These are phyloP conservation scores for Sporothrix brunneoviolacea DNA, from an alignment of 2,329 filamentous ascomycete species.

Conservation along the genomic window DNA sequence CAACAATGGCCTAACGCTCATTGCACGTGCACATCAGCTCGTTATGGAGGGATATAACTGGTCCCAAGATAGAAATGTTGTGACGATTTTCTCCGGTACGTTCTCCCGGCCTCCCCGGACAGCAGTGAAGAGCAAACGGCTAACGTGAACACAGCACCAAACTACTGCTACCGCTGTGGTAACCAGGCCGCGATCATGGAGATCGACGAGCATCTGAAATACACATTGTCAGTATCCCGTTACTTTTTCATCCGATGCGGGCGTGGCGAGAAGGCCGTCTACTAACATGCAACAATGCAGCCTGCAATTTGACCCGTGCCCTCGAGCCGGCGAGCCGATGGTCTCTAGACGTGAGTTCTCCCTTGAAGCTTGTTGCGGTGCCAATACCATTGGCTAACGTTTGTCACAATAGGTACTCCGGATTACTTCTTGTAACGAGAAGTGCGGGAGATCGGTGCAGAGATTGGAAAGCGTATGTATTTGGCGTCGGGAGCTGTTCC, in stretches of 20 bases:
- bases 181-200: conserved; percentile 99
- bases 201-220: conserved; percentile 98
- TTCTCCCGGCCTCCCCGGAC: conserved; percentile 7
- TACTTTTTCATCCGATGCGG: neutral
- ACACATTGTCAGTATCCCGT: conserved; percentile 64
- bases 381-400: too few species aligned
- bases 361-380: too few species aligned
- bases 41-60: conserved; percentile 99
- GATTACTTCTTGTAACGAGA: conserved; percentile 13
- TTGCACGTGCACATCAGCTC: conserved; percentile 93
- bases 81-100: conserved; percentile 94
- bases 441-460: too few species aligned
- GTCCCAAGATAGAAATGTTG: conserved; percentile 96
- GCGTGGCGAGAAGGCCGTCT: conserved; percentile 11
- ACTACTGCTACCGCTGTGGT: conserved; percentile 98
- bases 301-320: conserved; percentile 98
- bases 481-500: too few species aligned
- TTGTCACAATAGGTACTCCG: too few species aligned
- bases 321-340: conserved; percentile 95
- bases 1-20: conserved; percentile 93
- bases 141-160: conserved; percentile 51
- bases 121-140: too few species aligned
- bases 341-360: conserved; percentile 94
- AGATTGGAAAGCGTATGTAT: too few species aligned
- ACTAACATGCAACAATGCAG: conserved; percentile 43